Base-by-base conservation (phyloP, 805 yeast genomes). In the Pichia manshurica region DNA sequence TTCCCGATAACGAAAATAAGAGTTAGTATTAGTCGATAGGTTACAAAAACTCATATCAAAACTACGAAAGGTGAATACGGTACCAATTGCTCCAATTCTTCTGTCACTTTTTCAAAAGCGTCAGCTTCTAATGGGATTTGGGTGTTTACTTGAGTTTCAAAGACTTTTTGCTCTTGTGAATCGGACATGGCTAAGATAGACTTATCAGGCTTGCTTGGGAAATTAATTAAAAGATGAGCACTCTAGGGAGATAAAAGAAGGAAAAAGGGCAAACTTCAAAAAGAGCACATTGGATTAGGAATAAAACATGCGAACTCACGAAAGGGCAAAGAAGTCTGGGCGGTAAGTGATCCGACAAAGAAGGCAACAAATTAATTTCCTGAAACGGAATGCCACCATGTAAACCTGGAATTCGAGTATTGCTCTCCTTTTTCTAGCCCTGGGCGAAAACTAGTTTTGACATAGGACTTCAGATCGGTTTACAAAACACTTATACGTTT, bases 31-130 rank as follows among this genome's bases (percentile, higher is more conserved):
- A 25, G 29, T 25, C 29, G 29, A 25, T 10, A 10, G 7, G 29
- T 25, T 25, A n/a, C n/a, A n/a, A n/a, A n/a, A n/a, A n/a, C n/a
- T 10, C 10, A 25, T 25, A 25, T 10, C 10, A 25, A 25, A 25
- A 7, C 16, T 35, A 16, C 15, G 22, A n/a, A 19, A 4, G 39
- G 16, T 12, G 2, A 17, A n/a, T 37, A 37, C 40, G 8, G 6
- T 45, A 39, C 48, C 44, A 45, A 19, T 34, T 19, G 4, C 12
- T 23, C n/a, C 10, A 45, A 33, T 23, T 32, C 44, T 34, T 45
- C 48, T 4, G 48, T 45, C 10, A 45, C 48, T 19, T 39, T 45
- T 25, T 39, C 35, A n/a, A 39, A 20, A 3, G 2, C 15, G 13
- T 36, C 39, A 15, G 22, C 22, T 17, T 19, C 17, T 19, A 34